Percentiles rank a stretch among this genome's conserved stretches.
Conservation (phyloP, 106 monocot genomes). For the Agapanthus africanus region DNA sequence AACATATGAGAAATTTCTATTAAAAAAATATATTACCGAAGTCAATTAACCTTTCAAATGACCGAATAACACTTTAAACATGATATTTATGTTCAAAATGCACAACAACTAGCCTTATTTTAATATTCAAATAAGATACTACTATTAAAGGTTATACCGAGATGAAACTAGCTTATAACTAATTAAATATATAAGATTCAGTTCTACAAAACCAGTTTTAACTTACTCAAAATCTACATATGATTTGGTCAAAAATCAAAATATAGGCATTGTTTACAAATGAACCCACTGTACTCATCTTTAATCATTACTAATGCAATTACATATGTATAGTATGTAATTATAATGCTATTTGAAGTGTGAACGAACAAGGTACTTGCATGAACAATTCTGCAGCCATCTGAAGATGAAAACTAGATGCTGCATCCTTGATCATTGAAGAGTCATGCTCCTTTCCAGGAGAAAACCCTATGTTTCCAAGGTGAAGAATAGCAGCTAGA, state of each 20-base stretch:
- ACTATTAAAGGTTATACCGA: neutral
- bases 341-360: no score
- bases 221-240: neutral
- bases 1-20: no score
- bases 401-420: slow-evolving; percentile 47
- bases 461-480: slow-evolving; percentile 83
- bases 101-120: neutral
- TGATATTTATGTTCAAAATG: slow-evolving; percentile 2
- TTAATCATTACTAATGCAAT: neutral
- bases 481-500: slow-evolving; percentile 84
- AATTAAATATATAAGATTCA: neutral
- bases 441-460: slow-evolving; percentile 53
- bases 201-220: neutral
- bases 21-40: neutral
- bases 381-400: slow-evolving; percentile 57
- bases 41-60: neutral
- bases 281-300: neutral
- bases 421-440: slow-evolving; percentile 37
- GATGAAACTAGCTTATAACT: neutral
- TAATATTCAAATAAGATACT: neutral
- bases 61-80: no score
- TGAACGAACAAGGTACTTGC: slow-evolving; percentile 21
- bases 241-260: neutral
- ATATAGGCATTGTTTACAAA: neutral
- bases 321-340: no score